Percentiles rank a stretch among this genome's conserved stretches.
Conservation (phyloP, 2,329 filamentous ascomycete genomes). For the Corniculantispora saksenae region DNA sequence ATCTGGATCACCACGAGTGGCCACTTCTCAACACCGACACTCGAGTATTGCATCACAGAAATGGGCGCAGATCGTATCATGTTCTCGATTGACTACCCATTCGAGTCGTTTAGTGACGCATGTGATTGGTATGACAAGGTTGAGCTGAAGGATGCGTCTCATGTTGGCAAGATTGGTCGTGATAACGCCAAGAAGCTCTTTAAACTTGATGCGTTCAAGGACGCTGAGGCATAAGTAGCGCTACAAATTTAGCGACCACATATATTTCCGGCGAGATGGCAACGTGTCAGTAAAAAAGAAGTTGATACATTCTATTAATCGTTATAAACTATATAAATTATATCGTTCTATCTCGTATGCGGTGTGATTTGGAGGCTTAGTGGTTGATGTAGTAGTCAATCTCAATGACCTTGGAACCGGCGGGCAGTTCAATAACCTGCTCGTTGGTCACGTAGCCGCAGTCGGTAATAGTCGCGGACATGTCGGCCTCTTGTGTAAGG, state of each 20-base stretch:
- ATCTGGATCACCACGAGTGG: conserved; percentile 60
- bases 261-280: no score
- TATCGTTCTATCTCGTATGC: neutral
- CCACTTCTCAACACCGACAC: conserved; percentile 54
- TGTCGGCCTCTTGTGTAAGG: conserved; percentile 37
- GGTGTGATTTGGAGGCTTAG: neutral
- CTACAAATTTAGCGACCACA: neutral
- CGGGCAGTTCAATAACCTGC: conserved; percentile 49
- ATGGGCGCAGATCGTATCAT: conserved; percentile 51
- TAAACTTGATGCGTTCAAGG: conserved; percentile 39
- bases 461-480: conserved; percentile 27
- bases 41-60: conserved; percentile 51
- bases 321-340: neutral
- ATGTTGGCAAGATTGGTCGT: conserved; percentile 43
- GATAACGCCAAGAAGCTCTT: conserved; percentile 46
- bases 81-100: conserved; percentile 57
- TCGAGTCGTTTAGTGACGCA: conserved; percentile 46
- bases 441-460: conserved; percentile 42
- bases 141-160: conserved; percentile 32
- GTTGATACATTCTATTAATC: neutral
- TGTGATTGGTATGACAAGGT: conserved; percentile 44
- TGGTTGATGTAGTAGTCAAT: conserved; percentile 4
- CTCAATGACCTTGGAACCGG: conserved; percentile 32
- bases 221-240: conserved; percentile 25
- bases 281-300: neutral